A percentile compares a stretch with the other conserved stretches of the same genome.
phyloP scores from a whole-genome alignment of 257 asterid genomes.

The Solanum pimpinellifolium region DNA sequence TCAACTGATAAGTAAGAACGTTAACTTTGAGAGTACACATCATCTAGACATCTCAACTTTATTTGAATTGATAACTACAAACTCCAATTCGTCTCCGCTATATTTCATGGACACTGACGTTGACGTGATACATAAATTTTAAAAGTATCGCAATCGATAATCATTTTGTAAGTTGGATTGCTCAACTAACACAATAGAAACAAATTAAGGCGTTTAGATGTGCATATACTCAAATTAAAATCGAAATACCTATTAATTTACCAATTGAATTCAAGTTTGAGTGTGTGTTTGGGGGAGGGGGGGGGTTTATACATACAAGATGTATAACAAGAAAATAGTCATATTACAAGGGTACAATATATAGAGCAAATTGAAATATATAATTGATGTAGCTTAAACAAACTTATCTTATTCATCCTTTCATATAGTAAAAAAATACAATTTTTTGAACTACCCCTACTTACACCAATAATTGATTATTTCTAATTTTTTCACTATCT shows the following conservation, averaged over 20 bases:
- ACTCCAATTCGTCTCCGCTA: neutral
- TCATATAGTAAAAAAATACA: neutral
- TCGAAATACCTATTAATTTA: neutral
- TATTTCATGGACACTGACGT: neutral
- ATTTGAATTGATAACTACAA: neutral
- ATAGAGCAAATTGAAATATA: neutral
- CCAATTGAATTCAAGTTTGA: neutral
- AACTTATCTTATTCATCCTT: neutral
- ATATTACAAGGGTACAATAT: constrained; percentile 8
- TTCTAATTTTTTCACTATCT: neutral
- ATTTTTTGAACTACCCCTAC: neutral
- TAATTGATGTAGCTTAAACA: neutral
- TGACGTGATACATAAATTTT: neutral
- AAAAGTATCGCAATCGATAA: neutral
- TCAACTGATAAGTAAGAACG: neutral
- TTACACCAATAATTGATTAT: neutral
- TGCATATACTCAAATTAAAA: neutral
- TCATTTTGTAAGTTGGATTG: neutral
- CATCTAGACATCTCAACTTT: neutral
- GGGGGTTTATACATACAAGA: neutral
- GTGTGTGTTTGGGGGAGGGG: too few species aligned
- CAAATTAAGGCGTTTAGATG: neutral
- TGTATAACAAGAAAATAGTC: neutral
- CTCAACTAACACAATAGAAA: neutral
- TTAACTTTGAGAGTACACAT: neutral